Conservation (phyloP, 2,329 filamentous ascomycete genomes). For the Cladophialophora exuberans region DNA sequence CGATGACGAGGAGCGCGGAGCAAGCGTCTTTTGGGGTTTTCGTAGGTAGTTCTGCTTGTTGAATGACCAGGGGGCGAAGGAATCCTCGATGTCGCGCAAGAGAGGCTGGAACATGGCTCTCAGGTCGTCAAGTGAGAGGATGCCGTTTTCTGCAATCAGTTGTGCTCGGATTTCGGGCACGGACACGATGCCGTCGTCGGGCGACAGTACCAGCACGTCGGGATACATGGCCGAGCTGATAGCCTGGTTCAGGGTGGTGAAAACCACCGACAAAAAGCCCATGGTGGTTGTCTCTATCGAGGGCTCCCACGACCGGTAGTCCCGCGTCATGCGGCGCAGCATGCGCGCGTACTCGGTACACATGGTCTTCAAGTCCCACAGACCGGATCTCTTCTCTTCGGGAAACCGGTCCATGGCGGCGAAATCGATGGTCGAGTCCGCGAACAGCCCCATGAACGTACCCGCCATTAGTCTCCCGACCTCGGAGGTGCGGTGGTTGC, state of each 20-base stretch:
- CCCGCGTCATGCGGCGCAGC: not conserved
- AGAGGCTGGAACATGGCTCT: not conserved
- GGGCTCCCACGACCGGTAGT: not conserved
- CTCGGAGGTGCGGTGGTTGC: not conserved
- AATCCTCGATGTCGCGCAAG: not conserved
- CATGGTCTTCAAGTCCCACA: constrained; percentile 6
- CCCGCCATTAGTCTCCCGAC: constrained; percentile 14
- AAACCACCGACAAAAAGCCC: constrained; percentile 7
- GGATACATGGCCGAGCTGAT: constrained; percentile 20
- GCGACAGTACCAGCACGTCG: constrained; percentile 10
- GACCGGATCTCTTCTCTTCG: not conserved
- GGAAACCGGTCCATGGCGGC: constrained; percentile 4
- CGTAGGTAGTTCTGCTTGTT: too few relatives aligned
- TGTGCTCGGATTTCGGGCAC: not conserved
- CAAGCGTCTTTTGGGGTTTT: too few relatives aligned
- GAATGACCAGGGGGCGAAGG: not conserved
- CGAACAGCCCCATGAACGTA: constrained; percentile 15
- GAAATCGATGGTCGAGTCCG: constrained; percentile 2
- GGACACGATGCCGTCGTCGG: constrained; percentile 13
- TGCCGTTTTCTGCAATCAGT: not conserved
- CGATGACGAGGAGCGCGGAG: not conserved
- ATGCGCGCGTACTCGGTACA: constrained; percentile 7
- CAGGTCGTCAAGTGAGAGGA: not conserved
- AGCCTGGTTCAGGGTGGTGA: constrained; percentile 17
- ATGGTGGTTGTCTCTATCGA: not conserved